Evolutionary conservation across 164 flowering plant species (phyloP).

Genomic region (Vitis riparia): DNA sequence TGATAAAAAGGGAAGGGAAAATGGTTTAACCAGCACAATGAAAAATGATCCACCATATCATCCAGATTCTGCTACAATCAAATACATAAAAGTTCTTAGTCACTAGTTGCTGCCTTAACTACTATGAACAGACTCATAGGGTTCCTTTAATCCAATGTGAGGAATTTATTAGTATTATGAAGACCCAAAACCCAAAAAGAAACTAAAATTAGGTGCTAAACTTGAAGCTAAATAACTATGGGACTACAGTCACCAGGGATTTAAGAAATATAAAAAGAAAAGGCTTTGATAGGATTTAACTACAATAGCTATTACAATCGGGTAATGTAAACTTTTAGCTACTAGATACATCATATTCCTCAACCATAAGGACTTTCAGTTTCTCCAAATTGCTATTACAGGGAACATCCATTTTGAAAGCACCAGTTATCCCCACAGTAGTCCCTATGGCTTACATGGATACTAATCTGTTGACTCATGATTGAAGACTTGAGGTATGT

Average conservation of each 20-base stretch:
- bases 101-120: background rate
- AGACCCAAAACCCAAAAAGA: too few species aligned
- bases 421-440: background rate
- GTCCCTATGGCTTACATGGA: background rate
- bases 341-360: background rate
- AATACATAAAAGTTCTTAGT: background rate
- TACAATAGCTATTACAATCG: background rate
- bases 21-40: background rate
- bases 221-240: too few species aligned
- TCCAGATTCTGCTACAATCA: background rate
- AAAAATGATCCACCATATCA: background rate
- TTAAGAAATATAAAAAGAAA: too few species aligned
- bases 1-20: background rate
- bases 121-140: background rate
- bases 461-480: background rate
- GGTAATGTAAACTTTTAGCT: background rate
- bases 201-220: too few species aligned
- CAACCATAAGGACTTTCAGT: background rate
- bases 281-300: too few species aligned
- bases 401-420: background rate
- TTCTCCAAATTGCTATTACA: background rate
- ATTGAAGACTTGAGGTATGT: background rate
- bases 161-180: too few species aligned
- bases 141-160: too few species aligned
- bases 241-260: too few species aligned